Evolutionary conservation across 768 basidiomycete species (phyloP).

Genomic region (Pleurotus pulmonarius): DNA sequence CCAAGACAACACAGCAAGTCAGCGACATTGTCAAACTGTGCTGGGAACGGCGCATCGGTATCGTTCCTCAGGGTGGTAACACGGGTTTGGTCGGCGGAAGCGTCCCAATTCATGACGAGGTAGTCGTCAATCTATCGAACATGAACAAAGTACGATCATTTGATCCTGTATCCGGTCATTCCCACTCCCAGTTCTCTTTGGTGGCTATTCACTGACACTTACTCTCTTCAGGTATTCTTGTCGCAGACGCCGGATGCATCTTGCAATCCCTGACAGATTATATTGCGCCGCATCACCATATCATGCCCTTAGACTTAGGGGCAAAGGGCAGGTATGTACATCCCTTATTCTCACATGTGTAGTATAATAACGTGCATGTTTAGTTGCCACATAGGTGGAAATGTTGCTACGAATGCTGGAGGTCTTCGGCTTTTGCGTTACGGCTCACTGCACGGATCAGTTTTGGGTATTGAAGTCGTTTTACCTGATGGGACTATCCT

Average conservation of each 20-base stretch:
- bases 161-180: slow-evolving; percentile 75
- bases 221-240: slow-evolving; percentile 64
- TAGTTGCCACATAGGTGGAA: slow-evolving; percentile 95
- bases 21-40: slow-evolving; percentile 87
- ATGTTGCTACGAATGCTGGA: slow-evolving; percentile 95
- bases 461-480: slow-evolving; percentile 94
- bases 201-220: slow-evolving; percentile 9
- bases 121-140: slow-evolving; percentile 80
- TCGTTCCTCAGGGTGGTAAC: slow-evolving; percentile 98
- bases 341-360: slow-evolving; percentile 1
- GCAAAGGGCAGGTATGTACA: slow-evolving; percentile 84
- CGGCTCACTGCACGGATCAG: slow-evolving; percentile 91
- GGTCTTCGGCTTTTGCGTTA: slow-evolving; percentile 93
- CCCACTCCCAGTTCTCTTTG: slow-evolving; percentile 13
- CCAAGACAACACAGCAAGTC: slow-evolving; percentile 84
- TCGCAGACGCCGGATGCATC: slow-evolving; percentile 93
- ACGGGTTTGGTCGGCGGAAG: slow-evolving; percentile 97
- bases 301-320: slow-evolving; percentile 94
- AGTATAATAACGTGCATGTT: slow-evolving; percentile 20
- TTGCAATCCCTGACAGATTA: slow-evolving; percentile 85
- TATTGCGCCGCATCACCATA: slow-evolving; percentile 83
- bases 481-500: slow-evolving; percentile 91
- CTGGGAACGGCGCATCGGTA: slow-evolving; percentile 72
- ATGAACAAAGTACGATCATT: slow-evolving; percentile 82
- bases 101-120: slow-evolving; percentile 83